Evolutionary conservation across 108 stramenopile genomes (phyloP), one percentile per base, ranked within the genome.

Genomic region (Nitzschia sp.): DNA sequence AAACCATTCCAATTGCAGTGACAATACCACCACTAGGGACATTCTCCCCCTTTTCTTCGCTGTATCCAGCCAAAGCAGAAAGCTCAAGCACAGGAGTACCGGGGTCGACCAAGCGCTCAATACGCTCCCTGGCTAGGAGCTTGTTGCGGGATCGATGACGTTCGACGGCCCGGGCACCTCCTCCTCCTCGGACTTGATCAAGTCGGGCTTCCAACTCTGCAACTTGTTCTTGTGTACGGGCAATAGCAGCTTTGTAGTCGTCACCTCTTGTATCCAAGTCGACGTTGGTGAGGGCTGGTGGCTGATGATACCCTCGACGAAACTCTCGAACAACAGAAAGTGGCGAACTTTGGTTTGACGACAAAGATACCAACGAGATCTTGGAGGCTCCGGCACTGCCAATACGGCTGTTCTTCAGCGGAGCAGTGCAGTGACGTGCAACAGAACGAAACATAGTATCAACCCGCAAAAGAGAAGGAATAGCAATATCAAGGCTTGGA

Each of bases 81-180:
- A 99, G 83, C 81, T 99, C 98, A 52, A 99, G 74, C 57, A 98
- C 90, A 8, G 97, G 93, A 14, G 92, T 88, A 8, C 97, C 98
- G 3, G 93, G 80, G 73, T 99, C 98, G 26, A 95, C 79, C 22
- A 99, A 73, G 12, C 56, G 53, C 50, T 95, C 79, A 44, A 99
- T 96, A 48, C 97, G 90, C 68, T 98, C 95, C n/a, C 97, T 81
- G 17, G 95, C 87, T 14, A 96, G 79, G 48, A 97, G 74, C 76
- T 98, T 98, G 46, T 93, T 85, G 14, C 97, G 90, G 15, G 71
- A 48, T 41, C 59, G 55, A 68, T 99, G 98, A 60, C 88, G 89
- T 57, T 78, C 75, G 10, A 89, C 80, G 8, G 92, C 91, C 41
- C 44, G 37, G 17, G 78, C 63, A 8, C 80, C 88, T 38, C 90